Evolutionary conservation across 495 filamentous ascomycete genomes (phyloP).

Genomic region (Podospora comata): DNA sequence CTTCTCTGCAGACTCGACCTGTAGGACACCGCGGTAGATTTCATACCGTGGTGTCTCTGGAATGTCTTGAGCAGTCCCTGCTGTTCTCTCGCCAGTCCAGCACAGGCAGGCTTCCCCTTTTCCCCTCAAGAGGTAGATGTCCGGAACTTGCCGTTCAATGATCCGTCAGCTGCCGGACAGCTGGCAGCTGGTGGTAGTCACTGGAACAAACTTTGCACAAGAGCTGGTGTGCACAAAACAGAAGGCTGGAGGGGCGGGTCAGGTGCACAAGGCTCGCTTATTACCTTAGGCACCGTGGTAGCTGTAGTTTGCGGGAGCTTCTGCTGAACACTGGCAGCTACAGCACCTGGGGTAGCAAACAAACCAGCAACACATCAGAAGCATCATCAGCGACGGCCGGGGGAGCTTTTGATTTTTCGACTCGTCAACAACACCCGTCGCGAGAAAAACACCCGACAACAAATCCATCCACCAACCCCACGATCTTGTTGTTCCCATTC

Average conservation of each 20-base stretch:
- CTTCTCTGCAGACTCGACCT: background rate
- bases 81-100: background rate
- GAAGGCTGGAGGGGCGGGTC: background rate
- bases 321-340: conserved; percentile 1
- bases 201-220: background rate
- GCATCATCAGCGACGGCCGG: conserved; percentile 24
- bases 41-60: background rate
- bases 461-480: conserved; percentile 22
- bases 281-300: background rate
- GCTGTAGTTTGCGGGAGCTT: conserved; percentile 13
- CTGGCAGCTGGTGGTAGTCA: too few relatives aligned
- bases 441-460: conserved; percentile 21
- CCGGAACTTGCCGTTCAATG: background rate
- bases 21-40: background rate
- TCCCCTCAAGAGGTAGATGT: background rate
- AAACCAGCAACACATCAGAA: conserved; percentile 16
- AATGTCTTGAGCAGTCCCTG: background rate
- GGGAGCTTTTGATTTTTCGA: conserved; percentile 36
- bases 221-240: background rate
- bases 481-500: conserved; percentile 10
- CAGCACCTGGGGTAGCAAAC: conserved; percentile 16
- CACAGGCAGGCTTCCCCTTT: background rate
- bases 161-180: background rate
- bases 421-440: conserved; percentile 35
- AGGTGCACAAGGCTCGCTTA: conserved; percentile 8